These are phyloP conservation scores for Patellifolia procumbens DNA, from an alignment of 179 eudicot genomes.

Conservation along the genomic window DNA sequence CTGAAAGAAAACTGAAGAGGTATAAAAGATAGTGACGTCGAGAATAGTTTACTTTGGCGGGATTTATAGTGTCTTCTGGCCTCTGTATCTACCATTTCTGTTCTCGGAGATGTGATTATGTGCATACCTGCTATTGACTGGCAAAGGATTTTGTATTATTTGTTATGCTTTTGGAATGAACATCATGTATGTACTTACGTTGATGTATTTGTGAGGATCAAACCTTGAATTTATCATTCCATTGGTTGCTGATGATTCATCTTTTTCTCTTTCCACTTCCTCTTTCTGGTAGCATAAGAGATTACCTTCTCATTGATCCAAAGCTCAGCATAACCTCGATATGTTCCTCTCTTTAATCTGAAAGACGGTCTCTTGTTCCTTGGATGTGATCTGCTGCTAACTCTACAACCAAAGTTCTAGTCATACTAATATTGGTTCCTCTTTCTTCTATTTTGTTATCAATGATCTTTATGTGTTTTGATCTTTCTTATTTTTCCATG, in stretches of 20 bases:
- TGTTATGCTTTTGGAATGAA: background rate
- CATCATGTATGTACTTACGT: background rate
- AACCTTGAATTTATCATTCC: background rate
- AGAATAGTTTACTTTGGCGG: background rate
- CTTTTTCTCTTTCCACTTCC: background rate
- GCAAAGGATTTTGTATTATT: background rate
- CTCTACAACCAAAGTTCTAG: background rate
- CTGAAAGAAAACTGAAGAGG: background rate
- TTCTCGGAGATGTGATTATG: background rate
- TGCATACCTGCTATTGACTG: too few species aligned
- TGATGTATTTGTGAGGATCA: background rate
- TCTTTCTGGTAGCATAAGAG: background rate
- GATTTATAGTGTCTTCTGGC: too few species aligned
- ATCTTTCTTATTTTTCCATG: slow-evolving; percentile 14
- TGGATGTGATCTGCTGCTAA: too few species aligned
- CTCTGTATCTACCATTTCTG: too few species aligned
- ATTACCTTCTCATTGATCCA: background rate
- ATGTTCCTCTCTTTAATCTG: background rate
- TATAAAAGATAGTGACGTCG: background rate
- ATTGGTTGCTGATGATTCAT: background rate
- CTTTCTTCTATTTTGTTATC: background rate
- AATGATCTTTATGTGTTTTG: background rate
- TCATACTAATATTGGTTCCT: background rate
- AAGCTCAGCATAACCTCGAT: background rate
- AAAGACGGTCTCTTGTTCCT: background rate